Evolutionary conservation across 441 rosid species (phyloP), one percentile per base, ranked within the genome.

Genomic region (Mallotus japonicus): DNA sequence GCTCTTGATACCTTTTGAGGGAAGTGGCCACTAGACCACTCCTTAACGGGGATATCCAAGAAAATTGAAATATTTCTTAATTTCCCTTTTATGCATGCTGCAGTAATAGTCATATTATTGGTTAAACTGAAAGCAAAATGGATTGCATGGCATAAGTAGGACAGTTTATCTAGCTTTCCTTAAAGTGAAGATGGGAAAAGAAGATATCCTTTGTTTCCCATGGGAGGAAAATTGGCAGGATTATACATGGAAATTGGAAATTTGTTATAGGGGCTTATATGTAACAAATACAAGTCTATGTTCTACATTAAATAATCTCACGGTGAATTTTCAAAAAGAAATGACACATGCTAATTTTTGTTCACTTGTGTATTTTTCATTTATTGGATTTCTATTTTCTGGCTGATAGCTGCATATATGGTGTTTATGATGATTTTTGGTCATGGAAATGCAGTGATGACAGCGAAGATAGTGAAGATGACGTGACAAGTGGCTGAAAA

Each of bases 381-480:
- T 17, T 49, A 50, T 12, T 60, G 13, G 60, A 8, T 37, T 69
- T 6, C 6, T 40, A 24, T 64, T 22, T 20, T 10, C 8, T 22
- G 54, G 19, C 22, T 6, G 14, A 42, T n/a, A 22, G 13, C 32
- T 44, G 12, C 46, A 24, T 7, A 24, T 16, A 12, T 60, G 55
- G 24, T 40, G 56, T 54, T 42, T 17, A 55, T 42, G 32, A 16
- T 64, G 73, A 10, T 69, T 69, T 19, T 53, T 75, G 68, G 44
- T 57, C 65, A 4, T 65, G 59, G 71, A 74, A 67, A 62, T 83
- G 91, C 92, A 96, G 99, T 59, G 97, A 96, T 74, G 92, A 83
- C 72, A 93, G 97, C 55, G 97, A 84, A 37, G 89, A 76, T 67
- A 89, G 97, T 13, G 99, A 90, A 67, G 89, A 85, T 78, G 98